Evolutionary conservation across 2,329 filamentous ascomycete genomes (phyloP), one percentile per base, ranked within the genome.

Genomic region (Hyphodiscus sp.): DNA sequence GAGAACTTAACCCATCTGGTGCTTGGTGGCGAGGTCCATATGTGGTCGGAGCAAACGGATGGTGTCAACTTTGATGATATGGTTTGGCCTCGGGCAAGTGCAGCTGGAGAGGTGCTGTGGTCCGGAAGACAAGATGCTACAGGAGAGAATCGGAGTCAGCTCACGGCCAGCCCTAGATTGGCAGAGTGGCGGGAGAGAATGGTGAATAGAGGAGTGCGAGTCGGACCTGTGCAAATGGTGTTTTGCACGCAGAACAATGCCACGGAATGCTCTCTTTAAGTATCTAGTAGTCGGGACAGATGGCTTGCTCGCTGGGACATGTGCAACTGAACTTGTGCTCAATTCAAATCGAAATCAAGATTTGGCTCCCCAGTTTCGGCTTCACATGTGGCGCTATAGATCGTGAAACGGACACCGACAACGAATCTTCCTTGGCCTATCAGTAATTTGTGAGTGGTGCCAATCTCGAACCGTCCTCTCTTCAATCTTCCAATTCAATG

Each of bases 21-120:
- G 2, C 69, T 94, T 9, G 91, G 91, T 45, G 91, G 89, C 23
- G 91, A 95, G 72, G 82, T 86, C 16, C 86, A 88, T 52, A 80
- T 90, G 54, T 96, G 89, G 89, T 80, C 79, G 58, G 91, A 95
- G 67, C 79, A 82, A 73, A 86, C 85, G n/a, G 91, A 96, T 69
- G 71, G 81, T 2, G 73, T 82, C n/a, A 91, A 85, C 67, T 68
- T 95, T 15, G 89, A 95, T 71, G 73, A 74, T 38, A 82, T 88
- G 69, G 71, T 92, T 9, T 95, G 89, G 90, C 89, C 90, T 8
- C 78, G 90, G 6, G 82, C 81, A 1, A 80, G 79, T 49, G 89
- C 87, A 0, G 87, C 85, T 0, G 87, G 80, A 23, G 90, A 95
- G 72, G 82, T 91, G 1, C 76, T 92, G 46, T 95, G 90, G 90